Base-by-base conservation (phyloP, 208 protist genomes). In the Leishmania braziliensis region DNA sequence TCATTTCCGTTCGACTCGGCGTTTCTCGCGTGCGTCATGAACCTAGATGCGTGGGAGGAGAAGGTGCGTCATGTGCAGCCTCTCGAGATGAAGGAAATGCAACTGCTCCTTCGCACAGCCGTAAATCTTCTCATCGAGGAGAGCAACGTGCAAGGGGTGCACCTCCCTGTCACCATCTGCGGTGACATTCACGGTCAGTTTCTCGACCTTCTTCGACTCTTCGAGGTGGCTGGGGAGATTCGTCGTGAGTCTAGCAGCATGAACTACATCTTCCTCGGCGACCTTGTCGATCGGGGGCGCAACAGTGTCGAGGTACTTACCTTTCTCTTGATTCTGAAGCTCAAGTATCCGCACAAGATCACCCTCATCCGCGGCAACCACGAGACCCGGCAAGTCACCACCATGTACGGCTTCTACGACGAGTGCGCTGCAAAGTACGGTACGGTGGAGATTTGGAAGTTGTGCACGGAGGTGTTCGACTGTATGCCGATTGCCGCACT, bases 101-200 rank as follows among this genome's bases (percentile, higher is more conserved):
- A 90, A n/a, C 63, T 87, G 33, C 83, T 97, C 18, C 84, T 95
- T 23, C 91, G 87, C 63, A 82, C 85, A 9, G 93, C 88, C 3
- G 93, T 86, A 20, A 89, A 96, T 53, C 53, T 98, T 26, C 74
- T 98, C 43, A 88, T 96, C 16, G 90, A 98, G 75, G 96, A 98
- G 69, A 93, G 89, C 66, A 99, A 99, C 82, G 98, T 99, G 60
- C 92, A 97, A 72, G 87, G 84, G 33, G 93, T 99, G 8, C 39
- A 79, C 48, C 86, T 98, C 4, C 99, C 99, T 9, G 98, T 99
- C 1, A 99, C 98, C 2, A 98, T 99, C 46, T 99, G 98, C 86
- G 99, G 99, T 16, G 99, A 99, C 85, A 99, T 99, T 83, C 99
- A 99, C 87, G 99, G 99, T 10, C 99, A 99, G 94, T 99, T 99